A percentile compares a stretch with the other conserved stretches of the same genome.
Conservation (phyloP, 179 eudicot species). For the Beta macrorhiza region DNA sequence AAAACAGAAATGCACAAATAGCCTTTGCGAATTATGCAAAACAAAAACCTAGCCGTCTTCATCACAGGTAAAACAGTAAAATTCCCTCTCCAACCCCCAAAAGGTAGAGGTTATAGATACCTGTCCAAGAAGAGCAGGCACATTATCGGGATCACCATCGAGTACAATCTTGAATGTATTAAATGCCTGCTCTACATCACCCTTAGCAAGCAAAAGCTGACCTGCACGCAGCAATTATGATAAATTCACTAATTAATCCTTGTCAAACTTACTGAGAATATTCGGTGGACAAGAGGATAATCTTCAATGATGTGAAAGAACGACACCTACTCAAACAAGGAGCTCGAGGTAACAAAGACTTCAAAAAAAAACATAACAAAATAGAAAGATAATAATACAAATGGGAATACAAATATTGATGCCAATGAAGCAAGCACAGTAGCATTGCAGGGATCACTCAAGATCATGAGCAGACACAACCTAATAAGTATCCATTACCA, state of each 20-base stretch:
- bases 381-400: neutral
- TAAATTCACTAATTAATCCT: neutral
- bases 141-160: constrained; percentile 88
- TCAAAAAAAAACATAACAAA: neutral
- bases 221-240: constrained; percentile 42
- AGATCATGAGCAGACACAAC: neutral
- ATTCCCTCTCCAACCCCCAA: constrained; percentile 1
- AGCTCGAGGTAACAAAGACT: neutral
- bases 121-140: constrained; percentile 99
- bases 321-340: neutral
- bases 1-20: neutral
- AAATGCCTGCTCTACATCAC: constrained; percentile 81
- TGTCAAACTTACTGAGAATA: constrained; percentile 4
- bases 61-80: neutral
- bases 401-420: neutral
- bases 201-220: constrained; percentile 91
- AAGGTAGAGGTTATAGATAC: constrained; percentile 37
- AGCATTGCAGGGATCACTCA: neutral
- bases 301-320: neutral
- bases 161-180: constrained; percentile 85
- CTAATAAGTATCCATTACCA: neutral
- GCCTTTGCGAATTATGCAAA: neutral
- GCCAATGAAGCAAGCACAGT: neutral
- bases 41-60: neutral
- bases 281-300: neutral